Base-by-base conservation (phyloP, 1,284 basidiomycete genomes). In the Mycena citricolor region DNA sequence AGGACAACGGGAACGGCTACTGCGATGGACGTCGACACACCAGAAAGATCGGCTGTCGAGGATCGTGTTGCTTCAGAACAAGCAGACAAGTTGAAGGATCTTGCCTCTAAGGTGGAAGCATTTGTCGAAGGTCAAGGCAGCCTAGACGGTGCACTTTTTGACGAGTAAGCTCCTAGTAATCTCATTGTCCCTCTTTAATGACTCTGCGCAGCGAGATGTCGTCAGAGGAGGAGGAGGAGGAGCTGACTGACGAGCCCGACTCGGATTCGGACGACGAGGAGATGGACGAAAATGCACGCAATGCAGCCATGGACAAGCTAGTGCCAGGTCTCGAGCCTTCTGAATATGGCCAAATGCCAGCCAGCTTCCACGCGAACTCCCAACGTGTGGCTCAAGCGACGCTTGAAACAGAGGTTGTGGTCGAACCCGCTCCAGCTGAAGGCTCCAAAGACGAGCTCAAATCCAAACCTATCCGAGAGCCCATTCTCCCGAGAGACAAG, bases 111-210 rank as follows among this genome's bases (percentile, higher is more conserved):
- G 62, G 89, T 97, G 1, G 84, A 90, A 58, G 72, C 74, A 22
- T 97, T 97, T 60, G 81, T 97, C 2, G 84, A 92, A 54, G 91
- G 88, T 2, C 68, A 93, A 61, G 94, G 94, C 5, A 85, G 89
- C 52, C 51, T 95, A 5, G 84, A 91, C 55, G 94, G 94, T 2
- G 94, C 91, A 0, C 66, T 74, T 50, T 94, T 97, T 58, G 80
- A 85, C 38, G 93, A 94, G 92, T 95, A 65, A 58, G 88, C 69
- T 30, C 22, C 42, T 39, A 49, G 19, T 28, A 48, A 28, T 54
- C 28, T 41, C 23, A 35, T 34, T 42, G 13, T 25, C 11, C 14
- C 22, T 22, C 44, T 41, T 44, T 42, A 32, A 11, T 51, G 19
- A 25, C 43, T 33, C 35, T 29, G 44, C 30, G 42, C 4, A 87